Evolutionary conservation across 192 early-diverging fungal genomes (phyloP).

Genomic region (Chytriomyces hyalinus): DNA sequence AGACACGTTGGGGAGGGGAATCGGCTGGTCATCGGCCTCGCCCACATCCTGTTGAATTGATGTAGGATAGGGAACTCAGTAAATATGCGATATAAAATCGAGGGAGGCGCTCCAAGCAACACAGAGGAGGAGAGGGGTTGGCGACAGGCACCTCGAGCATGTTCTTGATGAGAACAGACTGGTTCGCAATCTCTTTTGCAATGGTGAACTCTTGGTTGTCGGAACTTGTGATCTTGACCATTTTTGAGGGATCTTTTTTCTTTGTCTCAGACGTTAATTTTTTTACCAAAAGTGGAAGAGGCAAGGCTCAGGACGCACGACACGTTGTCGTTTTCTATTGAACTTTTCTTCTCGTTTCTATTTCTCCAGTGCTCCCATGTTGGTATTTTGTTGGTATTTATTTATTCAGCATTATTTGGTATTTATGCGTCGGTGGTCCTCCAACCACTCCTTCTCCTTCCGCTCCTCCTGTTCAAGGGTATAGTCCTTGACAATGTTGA

Average conservation of each 20-base stretch:
- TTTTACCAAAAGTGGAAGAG: background rate
- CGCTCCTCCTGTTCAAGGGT: constrained; percentile 92
- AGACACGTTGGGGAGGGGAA: constrained; percentile 90
- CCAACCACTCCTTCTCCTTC: constrained; percentile 58
- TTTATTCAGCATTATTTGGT: background rate
- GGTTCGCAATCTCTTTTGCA: constrained; percentile 61
- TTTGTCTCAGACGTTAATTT: background rate
- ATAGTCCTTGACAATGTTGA: constrained; percentile 97
- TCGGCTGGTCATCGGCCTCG: constrained; percentile 54
- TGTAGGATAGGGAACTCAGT: background rate
- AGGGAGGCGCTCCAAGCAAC: background rate
- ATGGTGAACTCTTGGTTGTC: constrained; percentile 63
- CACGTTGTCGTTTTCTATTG: background rate
- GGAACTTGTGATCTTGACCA: constrained; percentile 58
- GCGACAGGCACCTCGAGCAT: constrained; percentile 57
- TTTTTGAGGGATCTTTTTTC: background rate
- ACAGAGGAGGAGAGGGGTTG: background rate
- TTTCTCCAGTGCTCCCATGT: background rate
- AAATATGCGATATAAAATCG: too few species aligned
- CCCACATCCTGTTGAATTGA: constrained; percentile 42
- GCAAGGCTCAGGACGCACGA: background rate
- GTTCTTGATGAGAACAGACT: constrained; percentile 68
- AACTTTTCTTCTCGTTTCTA: background rate
- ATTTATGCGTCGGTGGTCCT: constrained; percentile 35
- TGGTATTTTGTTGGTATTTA: background rate